Conservation (phyloP, 768 basidiomycete species). For the Leccinum pellstonianum region DNA sequence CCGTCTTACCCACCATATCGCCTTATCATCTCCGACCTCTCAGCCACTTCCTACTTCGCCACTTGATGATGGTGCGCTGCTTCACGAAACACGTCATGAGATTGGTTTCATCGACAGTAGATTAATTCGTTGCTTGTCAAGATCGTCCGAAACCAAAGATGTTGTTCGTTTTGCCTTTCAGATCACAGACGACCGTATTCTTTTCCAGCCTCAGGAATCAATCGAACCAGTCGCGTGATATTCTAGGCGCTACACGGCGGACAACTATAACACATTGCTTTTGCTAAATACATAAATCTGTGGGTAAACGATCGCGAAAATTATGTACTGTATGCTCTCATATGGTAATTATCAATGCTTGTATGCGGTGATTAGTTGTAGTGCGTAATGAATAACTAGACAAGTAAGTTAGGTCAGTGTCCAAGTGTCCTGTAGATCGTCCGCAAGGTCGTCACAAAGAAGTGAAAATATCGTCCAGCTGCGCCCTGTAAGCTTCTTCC, state of each 20-base stretch:
- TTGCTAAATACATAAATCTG: neutral
- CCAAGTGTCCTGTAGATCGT: neutral
- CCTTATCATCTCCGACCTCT: conserved; percentile 31
- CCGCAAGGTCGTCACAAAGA: conserved; percentile 17
- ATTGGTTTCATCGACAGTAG: conserved; percentile 19
- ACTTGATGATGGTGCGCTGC: conserved; percentile 15
- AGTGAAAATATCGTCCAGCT: conserved; percentile 60
- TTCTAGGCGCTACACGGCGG: neutral
- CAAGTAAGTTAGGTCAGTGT: conserved; percentile 19
- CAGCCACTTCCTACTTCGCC: conserved; percentile 12
- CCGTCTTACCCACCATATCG: conserved; percentile 40
- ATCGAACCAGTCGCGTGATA: neutral
- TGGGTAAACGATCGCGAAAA: conserved; percentile 2
- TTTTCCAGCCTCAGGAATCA: conserved; percentile 2
- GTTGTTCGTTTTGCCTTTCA: conserved; percentile 23
- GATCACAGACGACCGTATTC: conserved; percentile 22
- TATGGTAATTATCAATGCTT: conserved; percentile 19
- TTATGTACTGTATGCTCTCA: conserved; percentile 10
- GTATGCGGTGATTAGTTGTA: conserved; percentile 10
- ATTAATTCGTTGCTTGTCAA: conserved; percentile 29
- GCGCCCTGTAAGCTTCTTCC: conserved; percentile 58
- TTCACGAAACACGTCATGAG: conserved; percentile 19
- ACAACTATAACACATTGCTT: conserved; percentile 8
- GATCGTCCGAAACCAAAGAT: conserved; percentile 25
- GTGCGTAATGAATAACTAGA: conserved; percentile 8